Evolutionary conservation across 2,329 filamentous ascomycete species (phyloP), one percentile per base, ranked within the genome.

Genomic region (Setomelanomma holmii): DNA sequence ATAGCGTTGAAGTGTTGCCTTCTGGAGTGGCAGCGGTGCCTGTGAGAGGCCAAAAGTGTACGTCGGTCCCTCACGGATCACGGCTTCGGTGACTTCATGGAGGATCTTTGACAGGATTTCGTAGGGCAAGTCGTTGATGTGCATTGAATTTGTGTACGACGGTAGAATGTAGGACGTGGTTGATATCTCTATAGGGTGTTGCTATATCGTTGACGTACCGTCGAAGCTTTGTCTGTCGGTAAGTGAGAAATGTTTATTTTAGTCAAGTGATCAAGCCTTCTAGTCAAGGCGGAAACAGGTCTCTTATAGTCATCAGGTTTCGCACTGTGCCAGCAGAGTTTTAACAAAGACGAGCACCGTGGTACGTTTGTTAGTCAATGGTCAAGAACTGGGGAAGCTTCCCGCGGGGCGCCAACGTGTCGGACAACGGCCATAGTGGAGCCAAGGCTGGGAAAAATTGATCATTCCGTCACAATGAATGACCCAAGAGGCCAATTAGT

Each of bases 21-120:
- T 73, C 59, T 80, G 73, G 45, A 79, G 67, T 7, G 79, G 79
- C 51, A 80, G 68, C 5, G 77, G 77, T 22, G 79, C 76, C 66
- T 83, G 77, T 21, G 75, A 78, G 22, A 84, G 72, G 51, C 82
- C 82, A 62, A 82, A 84, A 48, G 80, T 83, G 68, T 77, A 84
- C 46, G 70, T 75, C 17, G 78, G 77, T 40, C 77, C 76, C 67
- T 82, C 74, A 43, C 70, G 68, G 54, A 75, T 72, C 63, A 83
- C 82, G 60, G 78, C 68, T 51, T 75, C 72, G 55, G 80, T 76
- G 51, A 80, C 76, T 58, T 78, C 71, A 41, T 79, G 72, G 45
- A 84, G 78, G 65, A 84, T 82, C 56, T 78, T 70, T 51, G 76
- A 76, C 55, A 83, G 75, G 53, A 84, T 76, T 73, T 84, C 82